A percentile compares a stretch with the other conserved stretches of the same genome.
These are phyloP conservation scores for Sophora flavescens DNA, from an alignment of 306 rosid species.

Conservation along the genomic window DNA sequence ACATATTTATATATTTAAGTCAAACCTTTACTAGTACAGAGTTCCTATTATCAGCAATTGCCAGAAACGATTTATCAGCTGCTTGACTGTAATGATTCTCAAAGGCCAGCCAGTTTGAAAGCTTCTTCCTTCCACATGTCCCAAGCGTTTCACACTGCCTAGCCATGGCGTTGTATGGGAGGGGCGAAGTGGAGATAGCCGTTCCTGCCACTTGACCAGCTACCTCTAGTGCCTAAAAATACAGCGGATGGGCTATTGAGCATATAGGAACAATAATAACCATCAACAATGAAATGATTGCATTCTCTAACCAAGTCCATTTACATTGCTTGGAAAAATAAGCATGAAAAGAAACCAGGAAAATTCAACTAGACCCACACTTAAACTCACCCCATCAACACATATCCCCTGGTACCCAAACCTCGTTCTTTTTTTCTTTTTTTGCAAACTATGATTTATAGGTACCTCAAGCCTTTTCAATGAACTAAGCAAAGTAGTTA, in stretches of 20 bases:
- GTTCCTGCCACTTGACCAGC: conserved; percentile 97
- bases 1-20: not conserved
- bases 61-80: conserved; percentile 49
- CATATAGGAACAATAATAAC: not conserved
- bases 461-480: too few species aligned
- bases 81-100: conserved; percentile 64
- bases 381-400: not conserved
- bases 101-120: conserved; percentile 87
- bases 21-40: conserved; percentile 63
- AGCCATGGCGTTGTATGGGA: conserved; percentile 94
- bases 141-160: conserved; percentile 96
- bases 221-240: conserved; percentile 86
- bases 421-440: too few species aligned
- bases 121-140: conserved; percentile 85
- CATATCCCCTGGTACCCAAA: not conserved
- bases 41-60: conserved; percentile 50
- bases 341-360: not conserved
- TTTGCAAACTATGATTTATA: too few species aligned
- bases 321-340: conserved; percentile 23
- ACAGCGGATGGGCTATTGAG: conserved; percentile 13
- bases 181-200: conserved; percentile 78
- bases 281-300: not conserved
- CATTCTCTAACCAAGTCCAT: not conserved
- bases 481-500: too few species aligned
- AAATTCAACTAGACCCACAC: not conserved